Conservation (phyloP, 1,284 basidiomycete species). For the Hemileia vastatrix region DNA sequence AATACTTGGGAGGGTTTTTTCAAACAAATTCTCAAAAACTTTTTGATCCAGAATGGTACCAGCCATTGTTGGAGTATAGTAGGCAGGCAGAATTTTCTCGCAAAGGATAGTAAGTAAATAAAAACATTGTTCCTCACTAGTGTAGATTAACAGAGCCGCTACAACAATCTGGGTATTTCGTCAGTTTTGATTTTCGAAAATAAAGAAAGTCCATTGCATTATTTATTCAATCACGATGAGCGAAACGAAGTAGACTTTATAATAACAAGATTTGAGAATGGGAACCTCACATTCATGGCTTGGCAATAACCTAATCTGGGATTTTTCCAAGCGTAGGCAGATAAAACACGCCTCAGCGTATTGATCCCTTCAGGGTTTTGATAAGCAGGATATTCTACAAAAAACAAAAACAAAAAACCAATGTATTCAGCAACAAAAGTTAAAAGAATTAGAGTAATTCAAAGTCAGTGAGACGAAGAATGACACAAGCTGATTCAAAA, state of each 20-base stretch:
- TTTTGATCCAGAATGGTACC: conserved; percentile 94
- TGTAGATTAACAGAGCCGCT: conserved; percentile 52
- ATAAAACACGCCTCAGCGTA: conserved; percentile 77
- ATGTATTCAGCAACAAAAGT: neutral
- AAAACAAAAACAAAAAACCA: neutral
- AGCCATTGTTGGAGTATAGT: conserved; percentile 98
- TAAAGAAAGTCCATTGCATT: neutral
- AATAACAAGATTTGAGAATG: conserved; percentile 50
- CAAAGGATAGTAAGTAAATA: conserved; percentile 95
- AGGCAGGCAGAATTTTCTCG: conserved; percentile 86
- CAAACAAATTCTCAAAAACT: conserved; percentile 94
- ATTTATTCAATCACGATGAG: no score
- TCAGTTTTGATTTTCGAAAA: neutral
- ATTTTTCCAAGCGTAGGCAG: conserved; percentile 95
- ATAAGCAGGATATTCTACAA: conserved; percentile 83
- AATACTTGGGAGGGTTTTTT: conserved; percentile 56
- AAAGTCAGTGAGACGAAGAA: neutral
- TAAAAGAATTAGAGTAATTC: conserved; percentile 17
- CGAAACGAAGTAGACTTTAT: no score
- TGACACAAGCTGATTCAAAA: no score
- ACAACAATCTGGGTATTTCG: conserved; percentile 15
- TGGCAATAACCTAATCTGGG: conserved; percentile 56
- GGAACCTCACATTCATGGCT: conserved; percentile 40
- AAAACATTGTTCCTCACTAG: conserved; percentile 98
- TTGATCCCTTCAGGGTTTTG: conserved; percentile 68